phyloP scores from a whole-genome alignment of 345 rosid genomes.

The Limnanthes douglasii region DNA sequence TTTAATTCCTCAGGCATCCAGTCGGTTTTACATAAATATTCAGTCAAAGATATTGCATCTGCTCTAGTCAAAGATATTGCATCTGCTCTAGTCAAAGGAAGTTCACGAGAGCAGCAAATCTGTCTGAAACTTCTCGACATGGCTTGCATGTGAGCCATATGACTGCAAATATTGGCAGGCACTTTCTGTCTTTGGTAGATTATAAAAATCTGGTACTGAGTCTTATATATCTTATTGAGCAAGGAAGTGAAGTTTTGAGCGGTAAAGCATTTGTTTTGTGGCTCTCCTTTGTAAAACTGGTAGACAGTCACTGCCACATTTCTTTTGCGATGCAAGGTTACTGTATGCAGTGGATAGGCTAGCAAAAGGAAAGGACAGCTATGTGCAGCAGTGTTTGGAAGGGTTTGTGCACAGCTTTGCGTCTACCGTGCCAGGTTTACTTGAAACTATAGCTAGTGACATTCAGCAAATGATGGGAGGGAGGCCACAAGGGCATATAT shows the following conservation, averaged over 20 bases:
- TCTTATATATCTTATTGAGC: conserved; percentile 72
- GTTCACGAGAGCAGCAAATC: conserved; percentile 86
- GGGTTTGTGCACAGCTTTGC: no score
- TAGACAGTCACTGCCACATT: conserved; percentile 73
- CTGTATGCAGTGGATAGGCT: no score
- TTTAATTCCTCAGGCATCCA: conserved; percentile 76
- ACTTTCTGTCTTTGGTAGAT: conserved; percentile 54
- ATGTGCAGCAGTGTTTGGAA: no score
- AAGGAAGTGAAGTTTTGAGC: conserved; percentile 71
- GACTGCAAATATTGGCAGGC: conserved; percentile 59
- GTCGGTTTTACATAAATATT: conserved; percentile 52
- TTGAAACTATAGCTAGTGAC: no score
- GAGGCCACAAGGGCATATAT: no score
- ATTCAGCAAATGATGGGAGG: no score
- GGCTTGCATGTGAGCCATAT: conserved; percentile 73
- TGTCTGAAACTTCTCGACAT: conserved; percentile 76
- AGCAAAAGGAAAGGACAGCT: no score
- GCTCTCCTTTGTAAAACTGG: conserved; percentile 82
- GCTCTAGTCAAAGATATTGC: no score
- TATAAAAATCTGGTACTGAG: conserved; percentile 65
- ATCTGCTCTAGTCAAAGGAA: conserved; percentile 67
- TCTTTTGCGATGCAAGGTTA: conserved; percentile 62
- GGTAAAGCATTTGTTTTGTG: conserved; percentile 69
- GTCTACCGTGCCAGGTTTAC: no score
- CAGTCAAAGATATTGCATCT: conserved; percentile 73